Evolutionary conservation across 1,284 basidiomycete species (phyloP).

Genomic region (Trichosporon asahii): DNA sequence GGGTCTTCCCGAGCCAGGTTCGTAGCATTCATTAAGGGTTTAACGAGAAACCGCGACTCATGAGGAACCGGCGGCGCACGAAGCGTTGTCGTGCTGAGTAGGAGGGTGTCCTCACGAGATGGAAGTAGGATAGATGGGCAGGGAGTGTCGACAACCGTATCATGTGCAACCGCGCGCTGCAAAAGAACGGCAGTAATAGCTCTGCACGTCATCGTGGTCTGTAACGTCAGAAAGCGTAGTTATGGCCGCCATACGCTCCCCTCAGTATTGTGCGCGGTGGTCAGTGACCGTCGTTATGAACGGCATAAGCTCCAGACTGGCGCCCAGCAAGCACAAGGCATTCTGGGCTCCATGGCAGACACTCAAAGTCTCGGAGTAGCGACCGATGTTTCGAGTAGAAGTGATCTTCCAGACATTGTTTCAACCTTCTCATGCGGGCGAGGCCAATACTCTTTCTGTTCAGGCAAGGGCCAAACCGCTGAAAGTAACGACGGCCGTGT

Average conservation of each 20-base stretch:
- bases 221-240: too few species aligned
- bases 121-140: background rate
- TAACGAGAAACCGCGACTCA: background rate
- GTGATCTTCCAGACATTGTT: background rate
- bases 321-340: too few species aligned
- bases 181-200: too few species aligned
- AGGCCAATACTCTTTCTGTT: too few species aligned
- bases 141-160: background rate
- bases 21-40: background rate
- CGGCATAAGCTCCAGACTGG: background rate
- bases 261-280: too few species aligned
- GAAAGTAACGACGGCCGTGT: too few species aligned
- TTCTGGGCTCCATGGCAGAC: background rate
- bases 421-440: too few species aligned
- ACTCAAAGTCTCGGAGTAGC: background rate
- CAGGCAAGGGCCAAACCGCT: background rate
- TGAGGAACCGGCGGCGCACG: background rate
- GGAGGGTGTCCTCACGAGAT: background rate
- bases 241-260: too few species aligned
- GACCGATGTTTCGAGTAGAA: background rate
- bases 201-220: too few species aligned
- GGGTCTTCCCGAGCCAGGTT: background rate
- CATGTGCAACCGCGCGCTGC: background rate
- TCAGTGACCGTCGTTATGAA: background rate
- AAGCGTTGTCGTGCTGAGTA: background rate